These are phyloP conservation scores for Kodamaea ohmeri DNA, from an alignment of 1,139 yeast genomes.

Conservation along the genomic window DNA sequence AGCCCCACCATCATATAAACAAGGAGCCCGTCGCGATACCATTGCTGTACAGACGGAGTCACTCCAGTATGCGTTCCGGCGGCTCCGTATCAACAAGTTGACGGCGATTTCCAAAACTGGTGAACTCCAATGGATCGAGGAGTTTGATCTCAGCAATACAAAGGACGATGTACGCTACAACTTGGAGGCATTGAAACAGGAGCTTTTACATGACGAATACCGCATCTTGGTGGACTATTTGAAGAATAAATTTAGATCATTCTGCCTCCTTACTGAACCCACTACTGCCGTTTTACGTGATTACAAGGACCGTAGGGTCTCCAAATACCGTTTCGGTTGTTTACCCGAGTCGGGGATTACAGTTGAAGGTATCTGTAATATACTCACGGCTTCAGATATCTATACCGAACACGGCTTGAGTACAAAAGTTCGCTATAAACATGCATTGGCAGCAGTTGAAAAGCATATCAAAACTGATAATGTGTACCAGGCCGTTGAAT, in stretches of 20 bases:
- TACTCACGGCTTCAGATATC: slow-evolving; percentile 33
- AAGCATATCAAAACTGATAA: slow-evolving; percentile 19
- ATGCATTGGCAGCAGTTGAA: slow-evolving; percentile 21
- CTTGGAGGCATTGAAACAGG: slow-evolving; percentile 38
- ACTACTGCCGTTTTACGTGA: slow-evolving; percentile 35
- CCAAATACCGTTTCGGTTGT: slow-evolving; percentile 40
- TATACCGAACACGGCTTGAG: slow-evolving; percentile 49
- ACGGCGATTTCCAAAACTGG: slow-evolving; percentile 29
- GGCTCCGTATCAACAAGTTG: slow-evolving; percentile 47
- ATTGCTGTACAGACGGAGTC: slow-evolving; percentile 60
- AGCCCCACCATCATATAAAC: slow-evolving; percentile 39
- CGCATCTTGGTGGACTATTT: slow-evolving; percentile 61
- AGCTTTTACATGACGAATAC: slow-evolving; percentile 51
- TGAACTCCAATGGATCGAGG: slow-evolving; percentile 20
- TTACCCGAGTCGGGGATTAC: slow-evolving; percentile 43
- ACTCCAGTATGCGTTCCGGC: slow-evolving; percentile 52
- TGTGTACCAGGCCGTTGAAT: slow-evolving; percentile 10
- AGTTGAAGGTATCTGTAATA: slow-evolving; percentile 37
- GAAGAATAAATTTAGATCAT: slow-evolving; percentile 62
- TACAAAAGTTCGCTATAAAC: slow-evolving; percentile 16
- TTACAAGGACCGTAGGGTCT: slow-evolving; percentile 23
- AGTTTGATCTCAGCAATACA: slow-evolving; percentile 4
- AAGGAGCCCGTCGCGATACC: slow-evolving; percentile 51
- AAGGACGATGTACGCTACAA: slow-evolving; percentile 57
- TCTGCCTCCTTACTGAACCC: slow-evolving; percentile 49